A percentile compares a stretch with the other conserved stretches of the same genome.
These are phyloP conservation scores for Lactifluus hygrophoroides DNA, from an alignment of 768 basidiomycete species.

Conservation along the genomic window DNA sequence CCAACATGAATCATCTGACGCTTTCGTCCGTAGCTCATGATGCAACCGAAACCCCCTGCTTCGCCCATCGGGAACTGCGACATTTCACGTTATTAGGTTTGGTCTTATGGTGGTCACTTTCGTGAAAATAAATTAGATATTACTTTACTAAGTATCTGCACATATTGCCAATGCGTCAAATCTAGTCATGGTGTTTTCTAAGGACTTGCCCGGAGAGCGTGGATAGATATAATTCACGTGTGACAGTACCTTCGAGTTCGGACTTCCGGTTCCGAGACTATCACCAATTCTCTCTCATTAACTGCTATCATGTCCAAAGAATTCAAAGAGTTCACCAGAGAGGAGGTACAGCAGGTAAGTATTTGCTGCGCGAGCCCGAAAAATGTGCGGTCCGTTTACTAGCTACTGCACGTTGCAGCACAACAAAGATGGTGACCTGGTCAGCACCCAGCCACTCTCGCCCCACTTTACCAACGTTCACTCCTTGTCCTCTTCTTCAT, in stretches of 20 bases:
- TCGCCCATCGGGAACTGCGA: constrained; percentile 14
- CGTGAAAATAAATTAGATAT: not conserved
- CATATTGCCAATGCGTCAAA: not conserved
- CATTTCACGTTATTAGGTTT: not conserved
- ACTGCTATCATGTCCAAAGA: constrained; percentile 13
- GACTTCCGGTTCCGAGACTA: too few relatives aligned
- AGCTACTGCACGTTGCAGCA: constrained; percentile 44
- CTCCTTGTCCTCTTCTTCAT: not conserved
- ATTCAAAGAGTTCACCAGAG: constrained; percentile 34
- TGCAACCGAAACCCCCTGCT: not conserved
- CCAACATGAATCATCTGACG: not conserved
- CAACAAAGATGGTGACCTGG: constrained; percentile 77
- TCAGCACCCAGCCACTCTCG: constrained; percentile 30
- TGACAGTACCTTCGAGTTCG: too few relatives aligned
- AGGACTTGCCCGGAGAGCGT: too few relatives aligned
- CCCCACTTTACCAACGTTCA: too few relatives aligned
- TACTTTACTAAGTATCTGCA: not conserved
- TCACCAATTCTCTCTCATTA: not conserved
- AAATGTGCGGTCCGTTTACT: not conserved
- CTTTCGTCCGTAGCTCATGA: constrained; percentile 12
- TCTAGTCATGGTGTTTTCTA: too few relatives aligned
- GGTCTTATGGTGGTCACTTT: not conserved
- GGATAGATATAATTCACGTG: too few relatives aligned
- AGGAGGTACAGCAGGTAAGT: constrained; percentile 65
- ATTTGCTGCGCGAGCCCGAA: too few relatives aligned